Evolutionary conservation across 192 early-diverging fungal species (phyloP).

Genomic region (Backusella psychrophila): DNA sequence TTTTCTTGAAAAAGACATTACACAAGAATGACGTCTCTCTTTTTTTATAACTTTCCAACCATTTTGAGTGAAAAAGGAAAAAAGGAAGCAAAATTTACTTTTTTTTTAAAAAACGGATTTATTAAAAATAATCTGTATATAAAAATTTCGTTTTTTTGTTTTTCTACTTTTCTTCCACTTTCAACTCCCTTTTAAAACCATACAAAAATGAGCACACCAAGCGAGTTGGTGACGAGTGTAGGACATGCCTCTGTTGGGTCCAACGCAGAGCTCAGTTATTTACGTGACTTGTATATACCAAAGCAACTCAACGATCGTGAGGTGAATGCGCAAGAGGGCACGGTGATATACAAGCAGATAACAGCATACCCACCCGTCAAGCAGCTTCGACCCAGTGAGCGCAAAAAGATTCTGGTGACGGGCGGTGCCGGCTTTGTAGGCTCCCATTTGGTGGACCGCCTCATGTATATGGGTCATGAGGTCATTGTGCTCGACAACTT

Average conservation of each 20-base stretch:
- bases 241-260: slow-evolving; percentile 39
- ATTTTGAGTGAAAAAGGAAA: too few relatives aligned
- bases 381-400: slow-evolving; percentile 46
- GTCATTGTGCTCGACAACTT: slow-evolving; percentile 84
- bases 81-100: too few relatives aligned
- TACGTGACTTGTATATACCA: slow-evolving; percentile 41
- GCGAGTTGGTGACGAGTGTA: slow-evolving; percentile 19
- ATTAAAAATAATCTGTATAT: too few relatives aligned
- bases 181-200: background rate
- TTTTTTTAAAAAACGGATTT: too few relatives aligned
- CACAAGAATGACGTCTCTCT: too few relatives aligned
- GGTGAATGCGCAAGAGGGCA: slow-evolving; percentile 27
- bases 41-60: too few relatives aligned
- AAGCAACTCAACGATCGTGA: slow-evolving; percentile 21
- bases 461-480: slow-evolving; percentile 82
- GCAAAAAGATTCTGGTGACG: slow-evolving; percentile 77
- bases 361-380: slow-evolving; percentile 59
- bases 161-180: background rate
- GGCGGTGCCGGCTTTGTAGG: slow-evolving; percentile 90
- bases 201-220: background rate
- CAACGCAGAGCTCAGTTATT: slow-evolving; percentile 24
- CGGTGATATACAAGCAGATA: slow-evolving; percentile 41
- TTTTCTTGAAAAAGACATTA: too few relatives aligned
- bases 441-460: slow-evolving; percentile 74
- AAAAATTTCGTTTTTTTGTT: background rate